Evolutionary conservation across 805 yeast genomes (phyloP).

Genomic region (Suhomyces prunicola): DNA sequence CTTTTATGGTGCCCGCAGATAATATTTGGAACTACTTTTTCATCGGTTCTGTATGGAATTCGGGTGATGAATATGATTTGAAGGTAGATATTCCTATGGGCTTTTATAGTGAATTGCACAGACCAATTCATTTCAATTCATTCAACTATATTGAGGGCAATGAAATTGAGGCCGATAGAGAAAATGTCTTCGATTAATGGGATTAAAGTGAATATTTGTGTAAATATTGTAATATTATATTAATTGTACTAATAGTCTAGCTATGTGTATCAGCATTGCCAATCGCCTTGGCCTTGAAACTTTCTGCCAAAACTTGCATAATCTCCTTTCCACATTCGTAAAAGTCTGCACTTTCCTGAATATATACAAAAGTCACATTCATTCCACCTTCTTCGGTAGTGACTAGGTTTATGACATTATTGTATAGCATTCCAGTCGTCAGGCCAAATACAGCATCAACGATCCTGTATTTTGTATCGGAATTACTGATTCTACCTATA

Average conservation of each 20-base stretch:
- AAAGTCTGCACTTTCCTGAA: conserved; percentile 7
- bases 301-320: conserved; percentile 9
- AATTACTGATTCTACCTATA: conserved; percentile 8
- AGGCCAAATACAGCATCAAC: conserved; percentile 9
- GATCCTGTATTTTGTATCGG: neutral
- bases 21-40: conserved; percentile 90
- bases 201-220: neutral
- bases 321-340: neutral
- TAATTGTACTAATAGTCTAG: neutral
- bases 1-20: conserved; percentile 80
- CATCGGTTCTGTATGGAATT: conserved; percentile 79
- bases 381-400: conserved; percentile 7
- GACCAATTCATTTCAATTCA: conserved; percentile 81
- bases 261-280: neutral
- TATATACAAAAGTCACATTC: conserved; percentile 7
- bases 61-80: conserved; percentile 55
- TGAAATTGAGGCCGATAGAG: conserved; percentile 63
- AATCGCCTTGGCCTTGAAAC: neutral
- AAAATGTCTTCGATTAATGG: conserved; percentile 54
- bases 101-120: conserved; percentile 81
- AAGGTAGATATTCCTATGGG: conserved; percentile 77
- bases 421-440: conserved; percentile 7
- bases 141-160: conserved; percentile 64
- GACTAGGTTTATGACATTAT: conserved; percentile 10
- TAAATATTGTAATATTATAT: neutral